Evolutionary conservation across 73 alveolate species (phyloP).

Genomic region (Paramecium biaurelia): DNA sequence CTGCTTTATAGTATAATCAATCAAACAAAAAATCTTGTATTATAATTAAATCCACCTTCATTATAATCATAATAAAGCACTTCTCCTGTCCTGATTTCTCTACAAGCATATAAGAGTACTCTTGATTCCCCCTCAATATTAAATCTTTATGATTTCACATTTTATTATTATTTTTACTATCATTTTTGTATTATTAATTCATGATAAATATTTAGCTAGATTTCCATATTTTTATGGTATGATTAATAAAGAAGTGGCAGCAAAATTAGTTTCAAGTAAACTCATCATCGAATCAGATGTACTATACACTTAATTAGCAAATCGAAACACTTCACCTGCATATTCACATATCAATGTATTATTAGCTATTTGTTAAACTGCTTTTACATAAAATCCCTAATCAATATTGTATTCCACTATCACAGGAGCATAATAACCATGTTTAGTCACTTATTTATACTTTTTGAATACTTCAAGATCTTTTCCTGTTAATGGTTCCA

Average conservation of each 20-base stretch:
- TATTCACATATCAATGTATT: slow-evolving; percentile 92
- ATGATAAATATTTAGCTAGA: slow-evolving; percentile 88
- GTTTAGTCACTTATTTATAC: slow-evolving; percentile 77
- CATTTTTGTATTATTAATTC: slow-evolving; percentile 80
- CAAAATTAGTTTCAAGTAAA: slow-evolving; percentile 77
- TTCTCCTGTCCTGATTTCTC: slow-evolving; percentile 85
- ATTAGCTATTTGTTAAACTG: slow-evolving; percentile 77
- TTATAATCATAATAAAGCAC: slow-evolving; percentile 85
- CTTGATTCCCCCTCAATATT: slow-evolving; percentile 86
- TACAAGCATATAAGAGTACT: slow-evolving; percentile 77
- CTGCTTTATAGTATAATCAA: slow-evolving; percentile 15
- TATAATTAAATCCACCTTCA: slow-evolving; percentile 87
- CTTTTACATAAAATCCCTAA: slow-evolving; percentile 87
- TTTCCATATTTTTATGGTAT: slow-evolving; percentile 87
- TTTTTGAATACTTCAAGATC: slow-evolving; percentile 68
- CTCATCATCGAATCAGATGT: slow-evolving; percentile 91
- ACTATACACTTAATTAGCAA: slow-evolving; percentile 80
- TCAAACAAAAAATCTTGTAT: slow-evolving; percentile 79
- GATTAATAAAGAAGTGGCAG: slow-evolving; percentile 82
- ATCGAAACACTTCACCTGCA: slow-evolving; percentile 86
- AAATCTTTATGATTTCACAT: slow-evolving; percentile 84
- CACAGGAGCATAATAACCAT: slow-evolving; percentile 86
- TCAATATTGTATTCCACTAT: slow-evolving; percentile 75
- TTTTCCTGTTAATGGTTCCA: slow-evolving; percentile 70
- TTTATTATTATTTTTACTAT: slow-evolving; percentile 72